Evolutionary conservation across 2,329 filamentous ascomycete genomes (phyloP), one percentile per base, ranked within the genome.

Genomic region (Sporothrix luriei): DNA sequence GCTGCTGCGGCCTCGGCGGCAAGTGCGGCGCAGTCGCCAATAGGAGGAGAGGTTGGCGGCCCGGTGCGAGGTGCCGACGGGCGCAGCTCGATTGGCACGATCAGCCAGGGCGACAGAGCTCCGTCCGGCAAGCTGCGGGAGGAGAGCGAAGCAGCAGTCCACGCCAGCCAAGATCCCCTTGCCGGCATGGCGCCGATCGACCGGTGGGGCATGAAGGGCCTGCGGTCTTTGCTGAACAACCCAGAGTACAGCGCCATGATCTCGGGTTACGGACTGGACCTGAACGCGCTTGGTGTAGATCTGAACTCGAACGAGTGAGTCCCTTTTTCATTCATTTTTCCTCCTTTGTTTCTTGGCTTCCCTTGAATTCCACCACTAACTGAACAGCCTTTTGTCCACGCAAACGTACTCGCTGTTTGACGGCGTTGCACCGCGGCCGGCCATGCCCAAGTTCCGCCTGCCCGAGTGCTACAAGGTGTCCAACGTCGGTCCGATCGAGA

Each of bases 401-500:
- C 87, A 89, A 74, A 82, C 85, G 33, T 89, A 86, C 76, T 89
- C 87, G 0, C 78, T 89, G 26, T 88, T 87, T 75, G 87, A 88
- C 73, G 85, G 88, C 68, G 75, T 80, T n/a, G 83, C 86, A 38
- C 85, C 88, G 14, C 82, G 85, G 72, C 86, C 87, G 49, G 82
- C 84, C 3, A 81, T 88, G 43, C 84, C 84, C 26, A 85, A 84
- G 69, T 87, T 85, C 72, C 82, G 82, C 14, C 78, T 90, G 40
- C 88, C 88, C 0, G 88, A 90, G 59, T 90, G 88, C 77, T 90
- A 90, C 75, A 85, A 84, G 68, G 88, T 90, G 46, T 87, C 84
- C 72, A 90, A 90, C 72, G 87, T 89, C 33, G 87, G 88, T 73
- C 83, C 86, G 2, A 84, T 90, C 67, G 87, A 90, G 72, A 87